Evolutionary conservation across 2,329 filamentous ascomycete genomes (phyloP), one percentile per base, ranked within the genome.

Genomic region (Colletotrichum gloeosporioides): DNA sequence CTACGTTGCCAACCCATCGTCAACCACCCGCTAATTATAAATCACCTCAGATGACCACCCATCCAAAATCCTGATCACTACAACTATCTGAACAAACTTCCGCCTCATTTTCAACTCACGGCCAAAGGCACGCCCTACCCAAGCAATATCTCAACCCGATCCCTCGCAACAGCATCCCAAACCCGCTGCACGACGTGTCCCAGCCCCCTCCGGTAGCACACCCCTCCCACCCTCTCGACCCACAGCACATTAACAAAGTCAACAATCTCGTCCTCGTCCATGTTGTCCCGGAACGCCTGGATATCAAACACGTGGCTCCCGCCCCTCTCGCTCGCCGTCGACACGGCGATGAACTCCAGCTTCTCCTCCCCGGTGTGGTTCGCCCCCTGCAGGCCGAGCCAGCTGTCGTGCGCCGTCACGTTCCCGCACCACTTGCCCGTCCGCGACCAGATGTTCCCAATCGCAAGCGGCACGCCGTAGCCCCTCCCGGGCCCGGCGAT

Each of bases 161-260:
- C 84, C 75, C 81, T 82, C 8, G 83, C 83, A 57, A 87, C 83
- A 6, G 81, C 81, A 34, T 87, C 85, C 86, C 87, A 88, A 1
- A 82, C 84, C 76, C 82, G 83, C 72, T 83, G 81, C 63, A 88
- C 69, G 7, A 88, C 82, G 78, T 88, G 86, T 1, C 87, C 87
- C 32, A 88, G 80, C 4, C 87, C 87, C 32, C 86, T 79, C 22
- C 87, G 80, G 73, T 85, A 87, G 8, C 83, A 83, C 71, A 88
- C 81, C 18, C 83, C 86, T 12, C 86, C 85, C 25, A 88, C 87
- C 29, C 86, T 80, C 81, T 88, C 87, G 22, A 88, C 83, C 87
- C 87, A 88, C 36, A 88, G 77, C 53, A 88, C 87, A 32, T 88
- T 88, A 22, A 88, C 84, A 79, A 88, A 85, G 73, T 89, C 86